Percentiles rank a stretch among this genome's conserved stretches.
These are phyloP conservation scores for Xylaria intraflava DNA, from an alignment of 495 filamentous ascomycete genomes.

Conservation along the genomic window DNA sequence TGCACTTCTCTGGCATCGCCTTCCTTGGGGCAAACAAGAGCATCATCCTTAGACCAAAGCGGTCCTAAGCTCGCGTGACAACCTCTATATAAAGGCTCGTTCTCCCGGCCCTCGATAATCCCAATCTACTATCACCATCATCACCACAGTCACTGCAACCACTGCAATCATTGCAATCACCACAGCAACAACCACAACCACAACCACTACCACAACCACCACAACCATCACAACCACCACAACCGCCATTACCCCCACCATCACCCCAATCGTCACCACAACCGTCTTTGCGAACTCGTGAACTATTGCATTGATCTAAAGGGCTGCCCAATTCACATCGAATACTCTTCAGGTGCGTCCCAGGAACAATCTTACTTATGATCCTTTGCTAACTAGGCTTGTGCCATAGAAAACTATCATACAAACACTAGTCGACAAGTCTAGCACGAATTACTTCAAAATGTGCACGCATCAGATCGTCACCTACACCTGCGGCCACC, in stretches of 20 bases:
- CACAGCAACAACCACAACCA: not conserved
- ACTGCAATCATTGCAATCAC: not conserved
- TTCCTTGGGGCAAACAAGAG: conserved; percentile 5
- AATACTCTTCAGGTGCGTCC: not conserved
- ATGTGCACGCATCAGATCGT: conserved; percentile 12
- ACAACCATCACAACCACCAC: not conserved
- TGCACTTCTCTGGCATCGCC: conserved; percentile 2
- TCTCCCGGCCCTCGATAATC: conserved; percentile 4
- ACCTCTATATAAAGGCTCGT: conserved; percentile 9
- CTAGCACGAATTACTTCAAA: not conserved
- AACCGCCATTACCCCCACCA: no score
- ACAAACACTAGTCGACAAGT: not conserved
- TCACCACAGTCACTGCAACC: not conserved
- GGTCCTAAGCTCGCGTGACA: not conserved
- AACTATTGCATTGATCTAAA: no score
- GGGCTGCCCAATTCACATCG: not conserved
- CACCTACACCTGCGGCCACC: conserved; percentile 7
- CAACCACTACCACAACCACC: not conserved
- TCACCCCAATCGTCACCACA: no score
- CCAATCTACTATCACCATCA: conserved; percentile 1
- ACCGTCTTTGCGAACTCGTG: no score
- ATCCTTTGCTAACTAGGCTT: not conserved
- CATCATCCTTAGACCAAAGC: not conserved
- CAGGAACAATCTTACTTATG: not conserved
- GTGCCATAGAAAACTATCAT: not conserved